Evolutionary conservation across 2,329 filamentous ascomycete species (phyloP), one percentile per base, ranked within the genome.

Genomic region (Dryadomyces quercus-mongolicae): DNA sequence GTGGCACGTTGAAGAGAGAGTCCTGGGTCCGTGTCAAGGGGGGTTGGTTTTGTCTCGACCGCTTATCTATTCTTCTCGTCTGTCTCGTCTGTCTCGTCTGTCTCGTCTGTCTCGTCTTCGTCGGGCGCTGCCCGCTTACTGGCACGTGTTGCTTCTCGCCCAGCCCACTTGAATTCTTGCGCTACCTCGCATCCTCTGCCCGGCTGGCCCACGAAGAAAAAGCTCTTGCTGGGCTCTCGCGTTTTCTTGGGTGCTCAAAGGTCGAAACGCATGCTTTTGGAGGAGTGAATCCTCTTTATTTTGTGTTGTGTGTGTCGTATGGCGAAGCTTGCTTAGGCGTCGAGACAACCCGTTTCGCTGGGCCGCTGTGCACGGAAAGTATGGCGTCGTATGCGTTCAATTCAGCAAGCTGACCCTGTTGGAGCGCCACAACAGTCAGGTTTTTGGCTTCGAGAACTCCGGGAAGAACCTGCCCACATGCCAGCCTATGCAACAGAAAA

Each of bases 131-230:
- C 25, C 25, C 15, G 12, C 21, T 22, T 48, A 13, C 49, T 45
- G 16, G 22, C 47, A 36, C 38, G 38, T 36, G 38, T 52, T 40
- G 40, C 25, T 52, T 40, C 53, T 55, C 49, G 49, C 53, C 51
- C 47, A 49, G 25, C 57, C 49, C 45, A 48, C 36, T 15, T 22
- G 25, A 8, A 31, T 43, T 43, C 22, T 20, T 38, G 16, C 48
- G 46, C 53, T 18, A 21, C 43, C 53, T 53, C 52, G 40, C 57
- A 55, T 58, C 40, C 51, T 52, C 44, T 38, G 25, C 25, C 25
- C 25, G 25, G 25, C 25, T 31, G 25, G 25, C 25, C 25, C 25
- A 31, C 25, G 25, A 8, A 8, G 25, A 31, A 31, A 31, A 31
- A 31, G 25, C 25, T 4, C 25, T 8, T 31, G 25, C 25, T 31